Evolutionary conservation across 768 basidiomycete genomes (phyloP).

Genomic region (Russula sp.): DNA sequence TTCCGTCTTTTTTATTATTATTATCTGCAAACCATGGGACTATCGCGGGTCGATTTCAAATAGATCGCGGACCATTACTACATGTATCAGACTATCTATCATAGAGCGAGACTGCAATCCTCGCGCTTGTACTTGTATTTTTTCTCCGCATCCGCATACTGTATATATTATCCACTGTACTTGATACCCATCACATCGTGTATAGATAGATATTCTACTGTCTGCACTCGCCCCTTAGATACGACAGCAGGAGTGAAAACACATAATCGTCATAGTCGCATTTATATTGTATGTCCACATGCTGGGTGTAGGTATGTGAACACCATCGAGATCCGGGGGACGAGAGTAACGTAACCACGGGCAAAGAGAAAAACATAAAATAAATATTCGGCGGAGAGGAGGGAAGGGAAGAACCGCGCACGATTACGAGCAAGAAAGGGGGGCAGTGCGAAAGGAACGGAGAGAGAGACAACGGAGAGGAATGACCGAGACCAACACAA

Average conservation of each 20-base stretch:
- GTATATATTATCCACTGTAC: neutral
- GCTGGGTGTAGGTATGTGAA: neutral
- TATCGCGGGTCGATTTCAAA: neutral
- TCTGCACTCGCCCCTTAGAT: neutral
- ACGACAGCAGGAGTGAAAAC: neutral
- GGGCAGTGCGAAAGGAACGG: neutral
- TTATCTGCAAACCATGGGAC: conserved; percentile 2
- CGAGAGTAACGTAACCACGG: neutral
- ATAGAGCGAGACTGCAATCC: neutral
- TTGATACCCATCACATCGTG: neutral
- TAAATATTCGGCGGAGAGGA: neutral
- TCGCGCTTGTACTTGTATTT: neutral
- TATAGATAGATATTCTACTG: neutral
- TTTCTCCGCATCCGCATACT: neutral
- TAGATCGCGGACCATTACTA: neutral
- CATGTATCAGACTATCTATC: conserved; percentile 2
- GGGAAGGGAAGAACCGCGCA: neutral
- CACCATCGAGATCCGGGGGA: neutral
- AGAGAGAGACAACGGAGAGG: neutral
- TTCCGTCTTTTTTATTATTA: neutral
- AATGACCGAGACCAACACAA: neutral
- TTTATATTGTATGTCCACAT: neutral
- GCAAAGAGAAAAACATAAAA: neutral
- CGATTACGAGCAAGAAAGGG: neutral
- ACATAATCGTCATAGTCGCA: neutral